Evolutionary conservation across 208 protist genomes (phyloP).

Genomic region (Leishmania tropica): DNA sequence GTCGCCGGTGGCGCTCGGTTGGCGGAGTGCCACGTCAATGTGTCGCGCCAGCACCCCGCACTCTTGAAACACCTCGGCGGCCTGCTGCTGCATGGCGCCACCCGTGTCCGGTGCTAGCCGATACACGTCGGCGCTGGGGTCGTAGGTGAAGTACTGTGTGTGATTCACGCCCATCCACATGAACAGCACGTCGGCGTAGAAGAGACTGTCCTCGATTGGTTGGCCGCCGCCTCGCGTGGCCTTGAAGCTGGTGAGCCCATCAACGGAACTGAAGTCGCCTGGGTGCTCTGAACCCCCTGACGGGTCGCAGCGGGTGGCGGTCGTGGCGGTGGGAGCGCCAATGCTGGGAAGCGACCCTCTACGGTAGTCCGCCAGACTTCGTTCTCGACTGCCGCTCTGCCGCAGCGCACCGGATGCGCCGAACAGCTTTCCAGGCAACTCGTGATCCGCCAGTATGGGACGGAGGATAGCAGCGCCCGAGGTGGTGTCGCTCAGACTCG

Average conservation of each 20-base stretch:
- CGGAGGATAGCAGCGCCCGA: neutral
- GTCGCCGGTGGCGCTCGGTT: conserved; percentile 29
- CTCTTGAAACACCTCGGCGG: conserved; percentile 39
- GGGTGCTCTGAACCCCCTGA: neutral
- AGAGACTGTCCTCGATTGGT: conserved; percentile 37
- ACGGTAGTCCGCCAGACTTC: neutral
- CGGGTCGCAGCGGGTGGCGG: neutral
- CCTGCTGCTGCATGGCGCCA: conserved; percentile 37
- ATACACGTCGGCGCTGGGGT: conserved; percentile 31
- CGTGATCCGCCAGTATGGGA: conserved; percentile 5
- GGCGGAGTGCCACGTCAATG: conserved; percentile 43
- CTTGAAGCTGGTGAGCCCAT: neutral
- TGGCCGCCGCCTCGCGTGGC: conserved; percentile 1
- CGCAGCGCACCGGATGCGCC: conserved; percentile 2
- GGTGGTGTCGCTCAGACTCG: neutral
- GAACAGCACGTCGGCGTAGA: conserved; percentile 63
- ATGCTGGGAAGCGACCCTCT: conserved; percentile 17
- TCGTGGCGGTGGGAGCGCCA: neutral
- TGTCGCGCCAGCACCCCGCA: conserved; percentile 45
- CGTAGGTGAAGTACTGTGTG: conserved; percentile 47
- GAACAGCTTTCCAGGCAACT: conserved; percentile 26
- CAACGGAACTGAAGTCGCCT: neutral
- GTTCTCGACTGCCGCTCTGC: conserved; percentile 7
- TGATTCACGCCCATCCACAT: conserved; percentile 66
- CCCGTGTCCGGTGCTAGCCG: conserved; percentile 25